A percentile compares a stretch with the other conserved stretches of the same genome.
Conservation (phyloP, 2,329 filamentous ascomycete species). For the Penicillium sp. region DNA sequence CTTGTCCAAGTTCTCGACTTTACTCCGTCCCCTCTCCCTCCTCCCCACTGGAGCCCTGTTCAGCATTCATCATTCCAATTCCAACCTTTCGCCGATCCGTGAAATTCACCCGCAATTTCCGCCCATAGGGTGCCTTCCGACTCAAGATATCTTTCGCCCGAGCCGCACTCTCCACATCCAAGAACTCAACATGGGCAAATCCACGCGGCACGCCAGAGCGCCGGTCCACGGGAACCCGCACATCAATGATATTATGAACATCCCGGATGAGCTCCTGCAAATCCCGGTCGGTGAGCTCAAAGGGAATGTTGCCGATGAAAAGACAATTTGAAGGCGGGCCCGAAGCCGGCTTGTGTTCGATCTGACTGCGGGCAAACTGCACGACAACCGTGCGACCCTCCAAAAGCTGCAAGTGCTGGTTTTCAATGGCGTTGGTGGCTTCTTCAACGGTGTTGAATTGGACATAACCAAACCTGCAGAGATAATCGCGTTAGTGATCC, state of each 20-base stretch:
- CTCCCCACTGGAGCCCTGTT: no score
- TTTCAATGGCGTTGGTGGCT: slow-evolving; percentile 56
- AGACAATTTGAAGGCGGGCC: slow-evolving; percentile 60
- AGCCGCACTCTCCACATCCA: slow-evolving; percentile 63
- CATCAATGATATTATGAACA: slow-evolving; percentile 67
- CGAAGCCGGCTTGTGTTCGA: slow-evolving; percentile 15
- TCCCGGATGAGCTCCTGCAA: slow-evolving; percentile 73
- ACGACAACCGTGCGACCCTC: slow-evolving; percentile 64
- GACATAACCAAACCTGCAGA: slow-evolving; percentile 63
- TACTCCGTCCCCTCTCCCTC: no score
- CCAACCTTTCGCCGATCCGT: slow-evolving; percentile 1
- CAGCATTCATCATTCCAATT: no score
- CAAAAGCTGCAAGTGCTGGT: slow-evolving; percentile 58
- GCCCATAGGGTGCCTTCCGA: slow-evolving; percentile 61
- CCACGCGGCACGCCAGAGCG: slow-evolving; percentile 76
- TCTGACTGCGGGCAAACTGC: slow-evolving; percentile 52
- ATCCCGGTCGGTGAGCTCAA: slow-evolving; percentile 79
- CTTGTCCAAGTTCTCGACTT: no score
- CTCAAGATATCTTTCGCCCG: slow-evolving; percentile 57
- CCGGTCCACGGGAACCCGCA: slow-evolving; percentile 79
- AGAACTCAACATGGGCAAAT: slow-evolving; percentile 81
- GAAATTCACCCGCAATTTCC: slow-evolving; percentile 51
- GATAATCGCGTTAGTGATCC: no score
- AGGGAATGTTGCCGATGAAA: slow-evolving; percentile 83
- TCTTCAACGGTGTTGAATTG: slow-evolving; percentile 55